Evolutionary conservation across 139 green algal genomes (phyloP).

Genomic region (Chlamydomonas applanata): DNA sequence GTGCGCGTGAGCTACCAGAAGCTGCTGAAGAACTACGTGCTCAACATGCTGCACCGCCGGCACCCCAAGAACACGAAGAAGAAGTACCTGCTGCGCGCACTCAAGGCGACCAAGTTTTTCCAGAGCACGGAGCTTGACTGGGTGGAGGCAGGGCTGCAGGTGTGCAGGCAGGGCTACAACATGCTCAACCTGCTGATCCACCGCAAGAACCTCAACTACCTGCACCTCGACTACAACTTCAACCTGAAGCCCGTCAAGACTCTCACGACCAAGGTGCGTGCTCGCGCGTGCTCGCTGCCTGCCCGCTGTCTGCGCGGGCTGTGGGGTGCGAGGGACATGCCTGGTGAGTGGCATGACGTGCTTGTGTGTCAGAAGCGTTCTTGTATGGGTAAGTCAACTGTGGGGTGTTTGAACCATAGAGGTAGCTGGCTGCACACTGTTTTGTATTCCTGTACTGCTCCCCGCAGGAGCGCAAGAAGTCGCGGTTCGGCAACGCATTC

Average conservation of each 20-base stretch:
- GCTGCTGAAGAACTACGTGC: conserved; percentile 97
- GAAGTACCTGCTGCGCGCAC: conserved; percentile 87
- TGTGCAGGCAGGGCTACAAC: conserved; percentile 99
- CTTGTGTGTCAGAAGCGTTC: no score
- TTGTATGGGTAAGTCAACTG: no score
- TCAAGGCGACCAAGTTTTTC: conserved; percentile 99
- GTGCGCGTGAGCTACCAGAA: conserved; percentile 99
- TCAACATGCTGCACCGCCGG: conserved; percentile 94
- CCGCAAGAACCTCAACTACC: conserved; percentile 99
- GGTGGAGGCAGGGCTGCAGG: conserved; percentile 98
- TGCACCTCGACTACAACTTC: conserved; percentile 99
- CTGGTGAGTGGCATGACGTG: no score
- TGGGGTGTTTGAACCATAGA: no score
- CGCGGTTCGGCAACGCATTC: conserved; percentile 98
- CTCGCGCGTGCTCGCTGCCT: no score
- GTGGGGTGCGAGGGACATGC: no score
- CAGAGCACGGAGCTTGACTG: conserved; percentile 98
- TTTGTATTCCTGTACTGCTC: no score
- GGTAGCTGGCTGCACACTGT: no score
- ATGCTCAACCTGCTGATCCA: conserved; percentile 99
- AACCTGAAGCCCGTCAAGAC: conserved; percentile 99
- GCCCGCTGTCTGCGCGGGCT: no score
- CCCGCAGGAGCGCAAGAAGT: conserved; percentile 97
- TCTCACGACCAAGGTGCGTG: conserved; percentile 81
- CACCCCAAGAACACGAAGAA: conserved; percentile 94